Conservation (phyloP, 2,329 filamentous ascomycete species). For the Colletotrichum tamarilloi region DNA sequence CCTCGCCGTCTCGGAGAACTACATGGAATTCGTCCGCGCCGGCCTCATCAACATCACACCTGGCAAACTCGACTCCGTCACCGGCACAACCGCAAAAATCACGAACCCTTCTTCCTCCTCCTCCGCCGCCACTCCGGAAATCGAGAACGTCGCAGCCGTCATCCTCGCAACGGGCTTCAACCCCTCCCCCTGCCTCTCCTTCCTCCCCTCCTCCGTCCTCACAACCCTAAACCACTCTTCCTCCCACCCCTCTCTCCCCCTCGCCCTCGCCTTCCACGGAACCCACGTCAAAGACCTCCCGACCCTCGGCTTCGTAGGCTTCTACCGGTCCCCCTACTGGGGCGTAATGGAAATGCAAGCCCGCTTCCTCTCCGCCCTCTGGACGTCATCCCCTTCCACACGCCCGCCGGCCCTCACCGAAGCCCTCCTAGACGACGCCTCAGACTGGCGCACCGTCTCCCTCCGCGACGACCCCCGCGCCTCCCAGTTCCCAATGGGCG, state of each 20-base stretch:
- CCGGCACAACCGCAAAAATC: constrained; percentile 47
- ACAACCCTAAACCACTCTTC: constrained; percentile 68
- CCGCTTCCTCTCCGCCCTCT: constrained; percentile 71
- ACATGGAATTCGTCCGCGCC: constrained; percentile 78
- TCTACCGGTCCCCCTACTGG: constrained; percentile 89
- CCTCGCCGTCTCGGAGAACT: constrained; percentile 77
- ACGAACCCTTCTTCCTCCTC: constrained; percentile 42
- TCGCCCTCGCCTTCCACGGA: constrained; percentile 76
- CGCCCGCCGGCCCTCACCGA: constrained; percentile 42
- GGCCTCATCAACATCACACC: constrained; percentile 64
- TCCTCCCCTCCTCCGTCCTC: constrained; percentile 68
- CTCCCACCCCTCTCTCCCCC: constrained; percentile 64
- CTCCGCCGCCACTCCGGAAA: constrained; percentile 1
- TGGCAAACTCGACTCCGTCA: constrained; percentile 57
- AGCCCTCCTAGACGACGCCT: constrained; percentile 57
- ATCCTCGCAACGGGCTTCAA: constrained; percentile 83
- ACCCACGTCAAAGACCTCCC: constrained; percentile 71
- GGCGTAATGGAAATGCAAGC: constrained; percentile 90
- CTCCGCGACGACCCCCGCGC: constrained; percentile 63
- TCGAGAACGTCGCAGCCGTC: constrained; percentile 72
- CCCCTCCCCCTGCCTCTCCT: constrained; percentile 71
- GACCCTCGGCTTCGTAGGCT: constrained; percentile 81
- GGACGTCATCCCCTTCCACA: constrained; percentile 54
- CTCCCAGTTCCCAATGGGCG: constrained; percentile 85
- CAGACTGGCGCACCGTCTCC: constrained; percentile 56